Percentiles rank a stretch among this genome's conserved stretches.
Conservation (phyloP, 1,284 basidiomycete species). For the Thecaphora thlaspeos region DNA sequence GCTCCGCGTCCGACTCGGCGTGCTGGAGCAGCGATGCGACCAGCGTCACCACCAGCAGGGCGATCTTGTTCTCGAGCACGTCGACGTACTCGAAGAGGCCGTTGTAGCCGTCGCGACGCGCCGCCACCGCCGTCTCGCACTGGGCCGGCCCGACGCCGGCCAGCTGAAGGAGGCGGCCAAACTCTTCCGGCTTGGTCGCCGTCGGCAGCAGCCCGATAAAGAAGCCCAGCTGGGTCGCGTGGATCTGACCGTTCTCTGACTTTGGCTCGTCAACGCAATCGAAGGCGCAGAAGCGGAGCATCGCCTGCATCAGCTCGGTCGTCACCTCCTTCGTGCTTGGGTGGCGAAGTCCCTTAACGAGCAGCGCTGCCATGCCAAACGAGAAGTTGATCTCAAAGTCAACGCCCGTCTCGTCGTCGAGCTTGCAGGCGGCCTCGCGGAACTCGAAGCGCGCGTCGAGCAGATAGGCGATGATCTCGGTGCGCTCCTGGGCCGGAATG, state of each 20-base stretch:
- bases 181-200: constrained; percentile 41
- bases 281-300: constrained; percentile 38
- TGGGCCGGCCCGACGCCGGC: constrained; percentile 29
- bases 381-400: constrained; percentile 54
- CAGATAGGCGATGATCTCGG: constrained; percentile 38
- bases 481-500: constrained; percentile 29
- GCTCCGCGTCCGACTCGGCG: constrained; percentile 45
- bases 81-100: constrained; percentile 39
- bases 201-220: constrained; percentile 49
- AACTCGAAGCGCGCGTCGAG: constrained; percentile 49
- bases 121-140: constrained; percentile 29
- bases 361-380: constrained; percentile 48
- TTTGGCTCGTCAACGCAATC: constrained; percentile 26
- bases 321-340: constrained; percentile 44
- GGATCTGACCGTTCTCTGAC: constrained; percentile 34
- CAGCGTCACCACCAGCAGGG: constrained; percentile 45
- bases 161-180: constrained; percentile 38
- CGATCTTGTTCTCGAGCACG: constrained; percentile 45
- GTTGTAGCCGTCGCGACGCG: constrained; percentile 25
- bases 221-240: constrained; percentile 42
- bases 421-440: constrained; percentile 42
- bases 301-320: constrained; percentile 38
- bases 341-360: constrained; percentile 51
- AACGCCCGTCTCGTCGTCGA: constrained; percentile 52
- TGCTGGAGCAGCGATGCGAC: constrained; percentile 44